Evolutionary conservation across 2,329 filamentous ascomycete species (phyloP), one percentile per base, ranked within the genome.

Genomic region (Colletotrichum chlorophyti): DNA sequence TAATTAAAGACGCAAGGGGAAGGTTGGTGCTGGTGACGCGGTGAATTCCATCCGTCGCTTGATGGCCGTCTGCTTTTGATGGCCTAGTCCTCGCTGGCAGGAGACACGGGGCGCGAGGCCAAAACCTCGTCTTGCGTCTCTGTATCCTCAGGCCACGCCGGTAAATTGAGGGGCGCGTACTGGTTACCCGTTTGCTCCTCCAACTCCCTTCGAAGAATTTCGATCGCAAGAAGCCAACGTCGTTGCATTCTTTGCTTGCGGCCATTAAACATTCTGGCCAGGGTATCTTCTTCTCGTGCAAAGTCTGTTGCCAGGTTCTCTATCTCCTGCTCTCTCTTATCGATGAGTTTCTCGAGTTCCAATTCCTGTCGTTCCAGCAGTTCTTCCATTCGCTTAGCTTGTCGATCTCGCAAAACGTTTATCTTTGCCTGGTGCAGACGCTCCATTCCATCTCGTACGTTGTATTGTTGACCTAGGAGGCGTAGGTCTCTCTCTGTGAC

Each of bases 351-450:
- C 21, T 75, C 71, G 47, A 83, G 65, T 65, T 88, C 85, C 1
- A 68, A 68, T 58, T 82, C 79, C 63, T 88, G 85, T 21, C 80
- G 76, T 34, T 80, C 76, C 2, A 83, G 69, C 4, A 88, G 74
- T 60, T 86, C 81, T 65, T 87, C 84, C 75, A 87, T 81, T 26
- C 81, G 76, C 66, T 85, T 86, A 1, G 83, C 78, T 67, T 88
- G 86, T 37, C 82, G 81, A 59, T 88, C 85, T n/a, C 85, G 78
- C 75, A 88, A 79, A 23, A 88, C 84, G 64, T 87, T 87, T 68
- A 88, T 86, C 66, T 83, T 83, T 34, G 82, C 77, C 64, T 84
- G 77, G 61, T 88, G 84, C 3, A 85, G 73, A 32, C 83, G 79
- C 59, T 82, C 80, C 76, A 88, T 81, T 61, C 81, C 81, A 65